A percentile compares a stretch with the other conserved stretches of the same genome.
Evolutionary conservation across 768 basidiomycete genomes (phyloP).

Genomic region (Dacryopinax primogenitus): DNA sequence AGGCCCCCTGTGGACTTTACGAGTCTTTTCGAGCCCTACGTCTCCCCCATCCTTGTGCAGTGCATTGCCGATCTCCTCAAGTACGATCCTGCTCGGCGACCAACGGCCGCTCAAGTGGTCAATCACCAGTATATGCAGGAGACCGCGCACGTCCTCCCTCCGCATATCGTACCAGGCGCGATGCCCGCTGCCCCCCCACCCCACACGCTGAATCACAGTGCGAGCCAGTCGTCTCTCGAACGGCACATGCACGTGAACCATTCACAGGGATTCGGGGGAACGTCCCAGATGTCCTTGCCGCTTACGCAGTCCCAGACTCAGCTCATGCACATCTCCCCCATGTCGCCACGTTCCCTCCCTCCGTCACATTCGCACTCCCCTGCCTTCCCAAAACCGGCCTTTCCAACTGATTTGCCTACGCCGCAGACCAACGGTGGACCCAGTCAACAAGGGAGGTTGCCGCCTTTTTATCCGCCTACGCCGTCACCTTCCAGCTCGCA

Average conservation of each 20-base stretch:
- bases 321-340: conserved; percentile 26
- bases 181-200: not conserved
- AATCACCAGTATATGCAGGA: conserved; percentile 82
- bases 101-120: conserved; percentile 77
- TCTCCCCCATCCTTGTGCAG: conserved; percentile 71
- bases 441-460: conserved; percentile 13
- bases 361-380: conserved; percentile 41
- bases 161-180: conserved; percentile 15
- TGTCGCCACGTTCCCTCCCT: conserved; percentile 35
- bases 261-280: not conserved
- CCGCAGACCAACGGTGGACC: conserved; percentile 38
- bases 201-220: not conserved
- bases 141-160: conserved; percentile 30
- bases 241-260: not conserved
- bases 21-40: conserved; percentile 60
- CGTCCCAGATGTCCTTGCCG: not conserved
- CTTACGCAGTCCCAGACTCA: conserved; percentile 21
- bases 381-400: conserved; percentile 28
- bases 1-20: conserved; percentile 46
- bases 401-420: conserved; percentile 32
- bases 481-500: conserved; percentile 13
- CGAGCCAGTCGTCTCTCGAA: not conserved
- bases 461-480: conserved; percentile 19
- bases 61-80: conserved; percentile 84
- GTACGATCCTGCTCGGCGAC: conserved; percentile 77